These are phyloP conservation scores for Pythium plurisporium DNA, from an alignment of 352 stramenopile genomes.

Conservation along the genomic window DNA sequence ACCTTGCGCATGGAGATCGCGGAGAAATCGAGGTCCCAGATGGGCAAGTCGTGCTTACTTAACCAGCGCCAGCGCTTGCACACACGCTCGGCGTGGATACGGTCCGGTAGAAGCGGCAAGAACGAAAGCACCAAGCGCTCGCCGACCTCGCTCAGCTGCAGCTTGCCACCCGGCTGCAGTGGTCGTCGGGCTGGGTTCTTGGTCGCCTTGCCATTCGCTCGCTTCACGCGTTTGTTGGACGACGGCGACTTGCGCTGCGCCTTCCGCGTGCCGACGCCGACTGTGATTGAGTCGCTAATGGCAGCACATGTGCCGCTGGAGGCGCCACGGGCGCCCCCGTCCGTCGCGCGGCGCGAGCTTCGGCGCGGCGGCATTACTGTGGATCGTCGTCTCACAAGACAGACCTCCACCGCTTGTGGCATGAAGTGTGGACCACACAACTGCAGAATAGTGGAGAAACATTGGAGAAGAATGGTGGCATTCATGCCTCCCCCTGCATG, in stretches of 20 bases:
- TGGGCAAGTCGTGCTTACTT: constrained; percentile 34
- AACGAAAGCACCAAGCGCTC: constrained; percentile 48
- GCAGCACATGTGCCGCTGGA: too few species aligned
- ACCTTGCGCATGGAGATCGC: constrained; percentile 24
- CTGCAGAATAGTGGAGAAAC: too few species aligned
- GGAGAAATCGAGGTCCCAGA: constrained; percentile 48
- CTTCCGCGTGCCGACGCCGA: not conserved
- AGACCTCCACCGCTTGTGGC: too few species aligned
- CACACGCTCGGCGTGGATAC: constrained; percentile 42
- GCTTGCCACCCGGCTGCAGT: not conserved
- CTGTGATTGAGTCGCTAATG: too few species aligned
- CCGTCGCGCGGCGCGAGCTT: not conserved
- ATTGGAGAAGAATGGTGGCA: too few species aligned
- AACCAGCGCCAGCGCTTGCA: constrained; percentile 50
- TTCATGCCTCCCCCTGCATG: too few species aligned
- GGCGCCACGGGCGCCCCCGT: not conserved
- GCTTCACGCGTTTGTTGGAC: not conserved
- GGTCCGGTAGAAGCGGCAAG: constrained; percentile 44
- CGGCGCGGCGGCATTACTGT: not conserved
- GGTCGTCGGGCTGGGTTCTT: not conserved
- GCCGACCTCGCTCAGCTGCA: constrained; percentile 35
- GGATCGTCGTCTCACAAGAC: not conserved
- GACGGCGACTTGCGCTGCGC: not conserved
- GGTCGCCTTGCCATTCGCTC: not conserved
- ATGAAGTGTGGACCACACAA: too few species aligned